phyloP scores from a whole-genome alignment of 176 grass and related monocot species.

The Metroxylon sagu region DNA sequence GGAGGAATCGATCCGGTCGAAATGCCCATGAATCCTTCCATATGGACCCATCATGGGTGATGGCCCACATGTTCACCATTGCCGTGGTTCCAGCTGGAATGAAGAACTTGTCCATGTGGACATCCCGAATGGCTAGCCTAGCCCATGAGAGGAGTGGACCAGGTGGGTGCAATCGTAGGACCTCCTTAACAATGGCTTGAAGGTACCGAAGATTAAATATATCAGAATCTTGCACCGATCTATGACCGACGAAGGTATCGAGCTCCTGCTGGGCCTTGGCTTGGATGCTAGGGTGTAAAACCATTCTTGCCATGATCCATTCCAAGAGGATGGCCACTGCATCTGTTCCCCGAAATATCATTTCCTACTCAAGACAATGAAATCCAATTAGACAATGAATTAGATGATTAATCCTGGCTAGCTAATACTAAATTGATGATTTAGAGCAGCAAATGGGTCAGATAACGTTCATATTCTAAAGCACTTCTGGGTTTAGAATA shows the following conservation, averaged over 20 bases:
- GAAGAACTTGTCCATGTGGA: conserved; percentile 12
- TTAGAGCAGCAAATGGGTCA: too few relatives aligned
- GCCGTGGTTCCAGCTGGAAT: conserved; percentile 23
- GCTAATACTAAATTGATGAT: too few relatives aligned
- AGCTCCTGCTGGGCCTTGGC: conserved; percentile 21
- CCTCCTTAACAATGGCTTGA: conserved; percentile 22
- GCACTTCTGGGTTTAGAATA: too few relatives aligned
- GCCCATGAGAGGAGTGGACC: conserved; percentile 45
- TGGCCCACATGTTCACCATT: conserved; percentile 54
- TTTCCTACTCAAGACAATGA: conserved; percentile 17
- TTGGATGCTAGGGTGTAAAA: conserved; percentile 27
- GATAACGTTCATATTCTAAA: too few relatives aligned
- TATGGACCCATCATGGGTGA: conserved; percentile 24
- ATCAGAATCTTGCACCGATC: neutral
- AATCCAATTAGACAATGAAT: too few relatives aligned
- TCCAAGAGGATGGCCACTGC: conserved; percentile 32
- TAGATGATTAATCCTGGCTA: too few relatives aligned
- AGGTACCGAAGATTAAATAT: conserved; percentile 11
- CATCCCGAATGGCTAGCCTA: conserved; percentile 5
- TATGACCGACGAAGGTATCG: neutral
- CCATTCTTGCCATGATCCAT: conserved; percentile 35
- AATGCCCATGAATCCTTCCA: conserved; percentile 35
- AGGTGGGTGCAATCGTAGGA: conserved; percentile 27
- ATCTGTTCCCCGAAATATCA: conserved; percentile 34
- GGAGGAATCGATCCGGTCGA: conserved; percentile 17